Evolutionary conservation across 805 yeast genomes (phyloP), one percentile per base, ranked within the genome.

Genomic region (Starmerella riodocensis): DNA sequence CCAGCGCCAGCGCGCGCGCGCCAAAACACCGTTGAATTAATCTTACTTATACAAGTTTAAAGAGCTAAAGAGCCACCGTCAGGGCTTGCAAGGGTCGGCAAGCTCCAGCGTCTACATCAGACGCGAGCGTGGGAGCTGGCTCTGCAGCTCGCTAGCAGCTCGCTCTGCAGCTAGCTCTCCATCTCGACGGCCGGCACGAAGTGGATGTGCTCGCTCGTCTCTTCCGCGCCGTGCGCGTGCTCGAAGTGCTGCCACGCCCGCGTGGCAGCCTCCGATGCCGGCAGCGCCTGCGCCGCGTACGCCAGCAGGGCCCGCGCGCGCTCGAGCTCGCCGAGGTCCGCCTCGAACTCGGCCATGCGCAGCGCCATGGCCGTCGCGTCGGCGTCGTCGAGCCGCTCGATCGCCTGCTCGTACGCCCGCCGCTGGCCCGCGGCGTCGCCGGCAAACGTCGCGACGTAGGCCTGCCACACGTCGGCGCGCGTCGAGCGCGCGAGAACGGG

Each of bases 281-380:
- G n/a, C 18, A 26, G 32, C 13, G 13, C 17, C 16, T 28, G 31
- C 20, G 29, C 29, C 3, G 76, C 75, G 53, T 70, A 78, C 40
- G 63, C 67, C 46, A 70, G 68, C 6, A 88, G 55, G 9, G 70
- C 73, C 37, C 94, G 66, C 0, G 74, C 84, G 36, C 94, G 61
- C 4, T 57, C 62, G 14, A 62, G 54, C 46, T 83, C 82, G 3
- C 68, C 66, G 6, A 68, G 55, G 16, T 51, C 48, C 3, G 60
- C 53, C 56, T 88, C 96, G 36, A 75, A 50, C 5, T 31, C 36
- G n/a, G 53, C 60, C 55, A 79, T 82, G 2, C 68, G 66, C 7
- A 65, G 48, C 4, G 75, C 61, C 36, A 82, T 57, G 17, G 55
- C 52, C 2, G 67, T 57, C 1, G 69, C 59, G 18, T 54, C 60